Evolutionary conservation across 371 early-diverging fungal species (phyloP), one percentile per base, ranked within the genome.

Genomic region (Mortierella sp.): DNA sequence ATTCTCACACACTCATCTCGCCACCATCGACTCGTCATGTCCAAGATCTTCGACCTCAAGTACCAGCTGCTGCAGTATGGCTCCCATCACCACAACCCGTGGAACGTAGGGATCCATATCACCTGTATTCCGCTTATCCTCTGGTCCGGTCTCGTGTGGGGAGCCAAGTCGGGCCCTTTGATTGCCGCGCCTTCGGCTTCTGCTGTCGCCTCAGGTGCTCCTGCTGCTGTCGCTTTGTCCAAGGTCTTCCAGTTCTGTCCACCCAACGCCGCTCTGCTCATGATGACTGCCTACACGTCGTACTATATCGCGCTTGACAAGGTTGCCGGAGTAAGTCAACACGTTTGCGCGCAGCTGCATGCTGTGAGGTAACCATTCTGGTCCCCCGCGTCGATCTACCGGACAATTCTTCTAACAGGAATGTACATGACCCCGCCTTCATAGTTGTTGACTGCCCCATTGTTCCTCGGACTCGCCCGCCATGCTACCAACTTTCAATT

Each of bases 111-210:
- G 41, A 90, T 96, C 66, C 98, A 98, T 82, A 85, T 94, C 78
- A 79, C 95, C 12, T 98, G 93, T 79, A 95, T 98, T 24, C 98
- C 98, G 7, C 81, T 88, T 54, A 93, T 98, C 68, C 81, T 94
- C 37, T 98, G 94, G 93, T 86, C 93, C 27, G 82, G 85, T 1
- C 71, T 92, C 46, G 93, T 94, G 19, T 84, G 83, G 60, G 78
- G 80, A 34, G 71, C 89, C 24, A 84, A 82, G 40, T 80, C 85
- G 0, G 90, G 90, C 2, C 87, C 88, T 16, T 48, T 90, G 8
- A 51, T 84, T 60, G 57, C 68, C 22, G 64, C 64, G 22, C 76
- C 76, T 27, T 52, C 76, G 12, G 60, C 49, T 34, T 43, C 62
- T 25, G 78, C 78, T 68, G 37, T 61, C 43, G 58, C 67, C 61